These are phyloP conservation scores for Leccinum sublutescens DNA, from an alignment of 768 basidiomycete genomes.

Conservation along the genomic window DNA sequence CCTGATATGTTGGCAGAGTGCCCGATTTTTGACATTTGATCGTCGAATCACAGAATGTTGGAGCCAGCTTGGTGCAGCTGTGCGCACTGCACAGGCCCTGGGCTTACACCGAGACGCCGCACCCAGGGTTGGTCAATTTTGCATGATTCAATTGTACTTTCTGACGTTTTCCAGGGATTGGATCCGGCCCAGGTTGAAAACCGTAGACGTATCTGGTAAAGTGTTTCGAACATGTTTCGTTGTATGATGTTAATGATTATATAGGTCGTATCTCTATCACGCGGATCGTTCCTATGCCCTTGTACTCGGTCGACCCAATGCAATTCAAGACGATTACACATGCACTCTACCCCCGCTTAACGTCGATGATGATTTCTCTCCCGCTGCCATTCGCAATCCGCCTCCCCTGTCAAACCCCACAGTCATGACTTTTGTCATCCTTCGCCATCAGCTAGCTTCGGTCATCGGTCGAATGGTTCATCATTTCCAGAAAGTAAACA, in stretches of 20 bases:
- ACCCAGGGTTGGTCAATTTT: slow-evolving; percentile 56
- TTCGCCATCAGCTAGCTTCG: slow-evolving; percentile 76
- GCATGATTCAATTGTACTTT: neutral
- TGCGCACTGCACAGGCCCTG: slow-evolving; percentile 90
- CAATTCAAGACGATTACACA: slow-evolving; percentile 87
- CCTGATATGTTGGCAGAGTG: slow-evolving; percentile 46
- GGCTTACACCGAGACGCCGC: slow-evolving; percentile 89
- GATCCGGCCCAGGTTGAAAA: slow-evolving; percentile 81
- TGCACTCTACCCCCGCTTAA: slow-evolving; percentile 78
- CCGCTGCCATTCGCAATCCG: slow-evolving; percentile 45
- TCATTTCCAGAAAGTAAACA: slow-evolving; percentile 86
- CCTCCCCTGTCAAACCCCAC: slow-evolving; percentile 71
- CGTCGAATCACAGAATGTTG: slow-evolving; percentile 92
- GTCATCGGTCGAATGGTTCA: slow-evolving; percentile 91
- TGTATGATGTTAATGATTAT: slow-evolving; percentile 6
- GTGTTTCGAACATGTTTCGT: neutral
- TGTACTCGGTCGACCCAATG: slow-evolving; percentile 85
- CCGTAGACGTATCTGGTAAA: slow-evolving; percentile 83
- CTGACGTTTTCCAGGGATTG: slow-evolving; percentile 49
- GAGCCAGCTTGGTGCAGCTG: slow-evolving; percentile 92
- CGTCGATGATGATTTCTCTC: slow-evolving; percentile 57
- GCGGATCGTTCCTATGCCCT: slow-evolving; percentile 91
- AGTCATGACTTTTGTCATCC: slow-evolving; percentile 82
- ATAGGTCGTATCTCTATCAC: slow-evolving; percentile 87
- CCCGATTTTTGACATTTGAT: slow-evolving; percentile 68